Evolutionary conservation across 176 grass and related monocot species (phyloP), one percentile per base, ranked within the genome.

Genomic region (Bothriochloa decipiens): DNA sequence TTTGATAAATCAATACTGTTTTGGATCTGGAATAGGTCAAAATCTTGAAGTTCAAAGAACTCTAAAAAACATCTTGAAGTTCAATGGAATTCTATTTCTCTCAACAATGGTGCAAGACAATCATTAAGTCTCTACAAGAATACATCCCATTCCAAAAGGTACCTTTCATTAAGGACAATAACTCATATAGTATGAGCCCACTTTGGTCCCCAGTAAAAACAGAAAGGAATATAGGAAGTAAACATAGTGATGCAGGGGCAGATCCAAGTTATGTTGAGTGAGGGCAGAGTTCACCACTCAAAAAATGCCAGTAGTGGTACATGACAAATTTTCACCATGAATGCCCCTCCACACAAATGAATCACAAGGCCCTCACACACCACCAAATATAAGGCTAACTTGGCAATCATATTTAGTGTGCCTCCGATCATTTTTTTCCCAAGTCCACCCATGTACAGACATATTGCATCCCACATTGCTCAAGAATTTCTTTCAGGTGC

Each of bases 141-240:
- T 62, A 42, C 20, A 53, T 82, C 72, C 41, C 52, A 76, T 76
- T 49, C 12, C 12, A 61, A 73, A 15, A n/a, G n/a, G 29, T 25
- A 74, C 0, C 29, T 75, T 22, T 77, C 50, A 43, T 20, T 35
- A 49, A 90, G 64, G 41, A 35, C 33, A 84, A 29, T 75, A 83
- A 75, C 76, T 81, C 70, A 76, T 49, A 83, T 39, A 35, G 65
- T 75, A 83, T n/a, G 16, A 68, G 42, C 60, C 39, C 32, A 63
- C 17, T 75, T 75, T 84, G 23, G 43, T 40, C 33, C 68, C 42
- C 9, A 6, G 42, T 65, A 75, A 57, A 55, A 90, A 45, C 52
- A 83, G 47, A 50, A 79, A 65, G 52, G 81, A 75, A 13, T 40
- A 74, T 53, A 36, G 25, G 5, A 57, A 80, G 62, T 14, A 10